A percentile compares a stretch with the other conserved stretches of the same genome.
Evolutionary conservation across 2,329 filamentous ascomycete genomes (phyloP).

Genomic region (Graphilbum sp.): DNA sequence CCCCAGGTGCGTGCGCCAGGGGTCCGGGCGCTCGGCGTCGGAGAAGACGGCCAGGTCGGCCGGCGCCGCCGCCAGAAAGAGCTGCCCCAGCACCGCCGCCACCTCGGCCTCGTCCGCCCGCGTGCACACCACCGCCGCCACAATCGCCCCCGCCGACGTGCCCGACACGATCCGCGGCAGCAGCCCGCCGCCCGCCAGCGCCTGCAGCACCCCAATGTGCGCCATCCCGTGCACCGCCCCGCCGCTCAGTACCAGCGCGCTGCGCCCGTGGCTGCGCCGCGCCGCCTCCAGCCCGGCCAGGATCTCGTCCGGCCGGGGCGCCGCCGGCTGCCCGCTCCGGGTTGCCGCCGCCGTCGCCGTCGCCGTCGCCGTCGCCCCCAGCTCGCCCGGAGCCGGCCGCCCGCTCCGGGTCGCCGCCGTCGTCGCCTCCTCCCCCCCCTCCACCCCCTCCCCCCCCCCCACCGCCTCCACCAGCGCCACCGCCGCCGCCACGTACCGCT

Average conservation of each 20-base stretch:
- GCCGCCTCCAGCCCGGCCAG: slow-evolving; percentile 56
- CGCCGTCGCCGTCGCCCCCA: slow-evolving; percentile 25
- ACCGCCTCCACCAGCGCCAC: slow-evolving; percentile 57
- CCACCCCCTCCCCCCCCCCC: slow-evolving; percentile 25
- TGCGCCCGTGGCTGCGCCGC: slow-evolving; percentile 71
- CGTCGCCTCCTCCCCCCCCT: slow-evolving; percentile 28
- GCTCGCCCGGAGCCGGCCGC: slow-evolving; percentile 18
- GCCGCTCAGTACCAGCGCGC: slow-evolving; percentile 66
- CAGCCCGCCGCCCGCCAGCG: slow-evolving; percentile 56
- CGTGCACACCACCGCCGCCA: slow-evolving; percentile 64
- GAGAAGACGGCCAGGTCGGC: slow-evolving; percentile 75
- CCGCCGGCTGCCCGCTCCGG: too few relatives aligned
- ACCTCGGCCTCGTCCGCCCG: slow-evolving; percentile 68
- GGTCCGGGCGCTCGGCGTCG: slow-evolving; percentile 38
- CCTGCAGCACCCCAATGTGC: slow-evolving; percentile 75
- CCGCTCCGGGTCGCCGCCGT: slow-evolving; percentile 34
- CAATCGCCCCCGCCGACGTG: slow-evolving; percentile 75
- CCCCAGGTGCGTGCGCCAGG: slow-evolving; percentile 50
- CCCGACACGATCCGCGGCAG: slow-evolving; percentile 78
- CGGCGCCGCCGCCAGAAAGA: slow-evolving; percentile 61
- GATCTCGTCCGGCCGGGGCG: too few relatives aligned
- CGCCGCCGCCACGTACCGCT: slow-evolving; percentile 70
- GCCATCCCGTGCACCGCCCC: slow-evolving; percentile 86
- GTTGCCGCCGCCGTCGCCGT: slow-evolving; percentile 39
- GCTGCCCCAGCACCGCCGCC: slow-evolving; percentile 44